Evolutionary conservation across 495 filamentous ascomycete genomes (phyloP).

Genomic region (Lepidopterella palustris): DNA sequence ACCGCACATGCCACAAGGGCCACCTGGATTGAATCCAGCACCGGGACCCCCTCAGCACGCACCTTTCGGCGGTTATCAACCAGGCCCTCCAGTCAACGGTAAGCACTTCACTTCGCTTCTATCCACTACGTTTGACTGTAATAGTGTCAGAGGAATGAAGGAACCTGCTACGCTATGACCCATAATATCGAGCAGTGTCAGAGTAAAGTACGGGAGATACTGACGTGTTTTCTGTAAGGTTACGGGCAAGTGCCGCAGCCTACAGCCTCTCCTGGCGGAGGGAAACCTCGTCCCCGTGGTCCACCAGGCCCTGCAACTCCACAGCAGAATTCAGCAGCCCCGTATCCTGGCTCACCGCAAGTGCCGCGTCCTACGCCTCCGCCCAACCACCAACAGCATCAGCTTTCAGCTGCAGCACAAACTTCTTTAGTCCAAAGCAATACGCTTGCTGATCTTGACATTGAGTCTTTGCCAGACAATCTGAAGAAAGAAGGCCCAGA

Average conservation of each 20-base stretch:
- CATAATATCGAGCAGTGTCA: no score
- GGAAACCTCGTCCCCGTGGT: slow-evolving; percentile 49
- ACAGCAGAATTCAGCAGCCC: slow-evolving; percentile 74
- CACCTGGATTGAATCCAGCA: slow-evolving; percentile 35
- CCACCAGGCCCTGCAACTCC: slow-evolving; percentile 76
- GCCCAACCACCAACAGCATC: slow-evolving; percentile 42
- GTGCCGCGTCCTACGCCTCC: slow-evolving; percentile 76
- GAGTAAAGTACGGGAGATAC: no score
- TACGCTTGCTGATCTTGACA: slow-evolving; percentile 78
- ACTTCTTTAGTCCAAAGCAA: slow-evolving; percentile 56
- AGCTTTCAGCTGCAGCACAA: slow-evolving; percentile 19
- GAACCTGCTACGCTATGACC: no score
- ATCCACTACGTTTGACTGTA: no score
- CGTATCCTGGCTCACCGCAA: slow-evolving; percentile 87
- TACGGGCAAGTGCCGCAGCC: slow-evolving; percentile 57
- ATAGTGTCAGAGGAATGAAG: background rate
- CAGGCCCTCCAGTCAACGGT: slow-evolving; percentile 24
- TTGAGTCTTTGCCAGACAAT: slow-evolving; percentile 71
- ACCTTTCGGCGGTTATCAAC: slow-evolving; percentile 45
- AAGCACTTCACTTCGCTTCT: no score
- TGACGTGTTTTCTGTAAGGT: slow-evolving; percentile 3
- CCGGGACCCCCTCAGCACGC: slow-evolving; percentile 35
- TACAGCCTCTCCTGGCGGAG: slow-evolving; percentile 80
- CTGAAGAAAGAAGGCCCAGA: slow-evolving; percentile 44
- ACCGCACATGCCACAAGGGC: slow-evolving; percentile 34